Conservation (phyloP, 2,329 filamentous ascomycete genomes). For the Penicillium sp. region DNA sequence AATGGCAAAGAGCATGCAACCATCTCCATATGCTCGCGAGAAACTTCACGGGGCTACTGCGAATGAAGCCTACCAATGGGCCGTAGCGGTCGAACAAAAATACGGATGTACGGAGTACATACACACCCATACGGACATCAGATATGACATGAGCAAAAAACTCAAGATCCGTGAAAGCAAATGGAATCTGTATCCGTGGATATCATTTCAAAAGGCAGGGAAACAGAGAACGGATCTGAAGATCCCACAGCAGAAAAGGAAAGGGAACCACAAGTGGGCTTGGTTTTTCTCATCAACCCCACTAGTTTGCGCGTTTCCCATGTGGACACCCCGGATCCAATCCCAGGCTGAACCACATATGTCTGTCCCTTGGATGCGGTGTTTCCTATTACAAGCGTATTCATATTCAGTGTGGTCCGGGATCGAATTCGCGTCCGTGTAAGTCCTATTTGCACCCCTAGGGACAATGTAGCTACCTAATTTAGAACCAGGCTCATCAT, state of each 20-base stretch:
- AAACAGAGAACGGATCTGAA: background rate
- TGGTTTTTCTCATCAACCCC: slow-evolving; percentile 10
- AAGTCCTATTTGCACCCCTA: no score
- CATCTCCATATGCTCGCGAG: background rate
- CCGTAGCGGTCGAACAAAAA: background rate
- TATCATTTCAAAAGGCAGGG: no score
- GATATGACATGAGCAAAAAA: background rate
- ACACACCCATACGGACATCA: background rate
- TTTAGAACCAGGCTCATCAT: no score
- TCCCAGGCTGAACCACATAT: slow-evolving; percentile 4
- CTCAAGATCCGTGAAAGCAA: background rate
- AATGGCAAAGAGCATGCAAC: background rate
- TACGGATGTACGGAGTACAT: background rate
- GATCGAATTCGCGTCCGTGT: no score
- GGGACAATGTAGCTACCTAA: no score
- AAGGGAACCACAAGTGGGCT: slow-evolving; percentile 1
- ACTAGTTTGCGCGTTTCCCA: slow-evolving; percentile 21
- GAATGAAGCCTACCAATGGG: background rate
- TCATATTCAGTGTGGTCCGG: no score
- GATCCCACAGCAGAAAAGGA: background rate
- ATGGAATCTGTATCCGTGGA: no score
- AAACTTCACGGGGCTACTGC: background rate
- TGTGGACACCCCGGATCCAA: slow-evolving; percentile 22
- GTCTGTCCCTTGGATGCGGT: slow-evolving; percentile 10
- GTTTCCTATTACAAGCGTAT: background rate